Percentiles rank a stretch among this genome's conserved stretches.
These are phyloP conservation scores for Peronosclerospora sorghi DNA, from an alignment of 352 stramenopile species.

Conservation along the genomic window DNA sequence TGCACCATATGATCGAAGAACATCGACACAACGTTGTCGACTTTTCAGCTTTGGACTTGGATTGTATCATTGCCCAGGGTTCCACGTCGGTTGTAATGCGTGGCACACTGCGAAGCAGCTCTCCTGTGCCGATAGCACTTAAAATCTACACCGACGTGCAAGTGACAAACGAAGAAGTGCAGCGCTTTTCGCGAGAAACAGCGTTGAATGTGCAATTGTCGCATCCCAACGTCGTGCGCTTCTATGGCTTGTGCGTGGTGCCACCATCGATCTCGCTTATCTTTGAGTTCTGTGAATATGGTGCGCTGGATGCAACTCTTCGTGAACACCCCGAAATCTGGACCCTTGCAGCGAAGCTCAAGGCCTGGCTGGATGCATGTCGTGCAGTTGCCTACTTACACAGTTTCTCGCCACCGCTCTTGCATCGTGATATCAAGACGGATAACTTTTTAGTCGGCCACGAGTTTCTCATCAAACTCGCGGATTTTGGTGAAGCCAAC, in stretches of 20 bases:
- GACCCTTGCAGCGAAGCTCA: slow-evolving; percentile 63
- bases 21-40: slow-evolving; percentile 76
- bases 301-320: slow-evolving; percentile 51
- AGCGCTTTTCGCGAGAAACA: slow-evolving; percentile 71
- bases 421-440: slow-evolving; percentile 82
- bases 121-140: slow-evolving; percentile 46
- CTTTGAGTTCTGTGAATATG: slow-evolving; percentile 82
- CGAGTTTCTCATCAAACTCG: slow-evolving; percentile 70
- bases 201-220: slow-evolving; percentile 72
- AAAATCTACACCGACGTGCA: slow-evolving; percentile 83
- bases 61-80: slow-evolving; percentile 70
- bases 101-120: slow-evolving; percentile 38
- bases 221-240: slow-evolving; percentile 75
- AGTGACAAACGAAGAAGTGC: slow-evolving; percentile 74
- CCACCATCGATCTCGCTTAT: slow-evolving; percentile 78
- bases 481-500: slow-evolving; percentile 81
- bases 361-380: slow-evolving; percentile 76
- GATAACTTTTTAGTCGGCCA: slow-evolving; percentile 78
- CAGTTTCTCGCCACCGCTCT: slow-evolving; percentile 65
- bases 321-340: slow-evolving; percentile 38
- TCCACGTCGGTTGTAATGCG: slow-evolving; percentile 80
- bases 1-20: slow-evolving; percentile 83
- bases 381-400: slow-evolving; percentile 74
- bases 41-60: slow-evolving; percentile 55
- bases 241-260: slow-evolving; percentile 74